Conservation (phyloP, 352 stramenopile species). For the Globisporangium paroecandrum region DNA sequence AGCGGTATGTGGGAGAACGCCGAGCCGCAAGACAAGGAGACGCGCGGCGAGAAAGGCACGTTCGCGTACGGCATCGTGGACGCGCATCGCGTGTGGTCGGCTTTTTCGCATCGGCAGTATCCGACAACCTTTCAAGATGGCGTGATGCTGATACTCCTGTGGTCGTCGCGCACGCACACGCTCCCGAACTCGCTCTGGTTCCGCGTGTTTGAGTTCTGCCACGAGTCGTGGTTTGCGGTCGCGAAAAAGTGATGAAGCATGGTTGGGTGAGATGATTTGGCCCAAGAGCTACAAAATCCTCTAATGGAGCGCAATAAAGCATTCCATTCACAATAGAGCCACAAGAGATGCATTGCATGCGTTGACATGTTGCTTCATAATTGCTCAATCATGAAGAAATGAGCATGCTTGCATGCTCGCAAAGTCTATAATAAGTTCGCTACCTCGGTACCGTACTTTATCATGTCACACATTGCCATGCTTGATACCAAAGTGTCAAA, state of each 20-base stretch:
- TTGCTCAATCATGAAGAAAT: background rate
- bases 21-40: constrained; percentile 25
- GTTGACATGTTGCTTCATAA: background rate
- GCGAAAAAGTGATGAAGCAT: background rate
- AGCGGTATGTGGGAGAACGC: constrained; percentile 48
- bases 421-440: background rate
- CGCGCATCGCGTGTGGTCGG: constrained; percentile 40
- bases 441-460: background rate
- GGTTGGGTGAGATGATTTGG: background rate
- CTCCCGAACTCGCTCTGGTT: constrained; percentile 50
- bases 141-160: constrained; percentile 41
- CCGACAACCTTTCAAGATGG: constrained; percentile 34
- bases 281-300: background rate
- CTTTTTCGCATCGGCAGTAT: constrained; percentile 41
- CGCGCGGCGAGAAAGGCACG: constrained; percentile 46
- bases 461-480: background rate
- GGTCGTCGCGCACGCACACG: constrained; percentile 34
- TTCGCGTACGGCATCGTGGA: constrained; percentile 53
- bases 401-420: background rate
- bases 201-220: constrained; percentile 53
- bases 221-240: constrained; percentile 48
- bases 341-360: background rate
- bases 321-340: background rate
- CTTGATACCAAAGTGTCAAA: background rate
- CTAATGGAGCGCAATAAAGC: background rate